phyloP scores from a whole-genome alignment of 257 asterid genomes.

The Solanum tarijense region DNA sequence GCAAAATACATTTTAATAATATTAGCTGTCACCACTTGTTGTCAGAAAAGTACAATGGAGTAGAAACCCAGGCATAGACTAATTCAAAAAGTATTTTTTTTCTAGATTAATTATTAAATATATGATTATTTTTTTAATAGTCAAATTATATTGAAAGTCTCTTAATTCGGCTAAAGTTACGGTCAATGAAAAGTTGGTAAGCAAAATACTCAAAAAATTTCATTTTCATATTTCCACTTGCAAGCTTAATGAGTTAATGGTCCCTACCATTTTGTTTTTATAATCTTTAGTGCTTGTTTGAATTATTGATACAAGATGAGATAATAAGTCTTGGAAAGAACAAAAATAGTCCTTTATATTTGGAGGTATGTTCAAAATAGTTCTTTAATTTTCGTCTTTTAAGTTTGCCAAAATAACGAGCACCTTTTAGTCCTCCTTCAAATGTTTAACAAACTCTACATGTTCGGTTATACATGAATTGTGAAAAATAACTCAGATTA shows the following conservation, averaged over 20 bases:
- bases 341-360: not conserved
- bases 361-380: not conserved
- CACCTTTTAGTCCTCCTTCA: not conserved
- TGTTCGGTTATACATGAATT: no score
- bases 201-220: not conserved
- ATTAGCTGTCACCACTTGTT: not conserved
- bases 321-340: not conserved
- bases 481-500: no score
- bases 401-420: not conserved
- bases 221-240: not conserved
- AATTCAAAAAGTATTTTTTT: not conserved
- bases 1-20: not conserved
- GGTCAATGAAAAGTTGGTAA: not conserved
- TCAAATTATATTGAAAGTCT: not conserved
- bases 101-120: not conserved
- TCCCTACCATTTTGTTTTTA: not conserved
- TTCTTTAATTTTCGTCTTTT: not conserved
- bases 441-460: not conserved
- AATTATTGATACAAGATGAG: not conserved
- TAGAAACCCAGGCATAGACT: not conserved
- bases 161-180: not conserved
- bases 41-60: not conserved
- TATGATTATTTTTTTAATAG: not conserved
- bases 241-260: not conserved
- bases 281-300: not conserved